These are phyloP conservation scores for Apocynum venetum DNA, from an alignment of 257 asterid species.

Conservation along the genomic window DNA sequence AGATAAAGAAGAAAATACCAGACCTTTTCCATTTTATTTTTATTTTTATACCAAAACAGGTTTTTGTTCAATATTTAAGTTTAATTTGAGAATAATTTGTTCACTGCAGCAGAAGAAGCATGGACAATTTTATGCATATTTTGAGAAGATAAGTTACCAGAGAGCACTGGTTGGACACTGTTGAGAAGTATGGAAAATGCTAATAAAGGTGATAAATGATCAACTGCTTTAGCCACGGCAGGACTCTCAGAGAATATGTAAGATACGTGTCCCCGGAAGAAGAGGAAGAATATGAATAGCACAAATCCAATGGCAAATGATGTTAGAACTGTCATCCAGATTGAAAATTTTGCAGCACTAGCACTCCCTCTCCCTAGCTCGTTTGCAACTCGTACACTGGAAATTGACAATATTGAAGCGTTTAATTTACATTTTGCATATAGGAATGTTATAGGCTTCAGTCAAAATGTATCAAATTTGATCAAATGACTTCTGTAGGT, in stretches of 20 bases:
- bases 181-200: slow-evolving; percentile 64
- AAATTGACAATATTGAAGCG: background rate
- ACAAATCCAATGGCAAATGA: slow-evolving; percentile 43
- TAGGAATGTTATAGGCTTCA: too few relatives aligned
- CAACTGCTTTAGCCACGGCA: slow-evolving; percentile 45
- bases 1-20: background rate
- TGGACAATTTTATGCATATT: too few relatives aligned
- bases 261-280: slow-evolving; percentile 50
- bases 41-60: too few relatives aligned
- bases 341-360: slow-evolving; percentile 52
- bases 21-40: too few relatives aligned
- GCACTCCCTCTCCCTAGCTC: slow-evolving; percentile 76
- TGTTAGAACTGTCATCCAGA: slow-evolving; percentile 37
- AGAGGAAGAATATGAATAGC: slow-evolving; percentile 43
- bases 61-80: too few relatives aligned
- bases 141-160: slow-evolving; percentile 31
- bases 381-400: slow-evolving; percentile 63
- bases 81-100: too few relatives aligned
- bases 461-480: too few relatives aligned
- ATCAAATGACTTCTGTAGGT: too few relatives aligned
- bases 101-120: too few relatives aligned
- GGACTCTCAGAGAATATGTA: slow-evolving; percentile 47
- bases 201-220: slow-evolving; percentile 48
- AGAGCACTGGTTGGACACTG: slow-evolving; percentile 64
- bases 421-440: too few relatives aligned